These are phyloP conservation scores for Yamadazyma blattariae DNA, from an alignment of 1,139 yeast species.

Conservation along the genomic window DNA sequence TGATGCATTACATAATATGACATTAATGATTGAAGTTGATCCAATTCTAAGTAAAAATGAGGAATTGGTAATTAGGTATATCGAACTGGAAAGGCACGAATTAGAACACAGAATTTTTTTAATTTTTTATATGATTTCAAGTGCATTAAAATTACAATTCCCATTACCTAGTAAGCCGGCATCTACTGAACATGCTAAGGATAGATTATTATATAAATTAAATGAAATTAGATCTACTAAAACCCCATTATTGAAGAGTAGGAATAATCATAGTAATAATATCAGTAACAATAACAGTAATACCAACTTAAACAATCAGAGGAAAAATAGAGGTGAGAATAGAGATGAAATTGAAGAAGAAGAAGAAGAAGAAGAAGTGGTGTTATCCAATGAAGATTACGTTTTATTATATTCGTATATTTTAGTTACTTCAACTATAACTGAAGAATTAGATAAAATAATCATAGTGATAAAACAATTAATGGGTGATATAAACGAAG, in stretches of 20 bases:
- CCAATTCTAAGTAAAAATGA: slow-evolving; percentile 54
- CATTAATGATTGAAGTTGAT: slow-evolving; percentile 63
- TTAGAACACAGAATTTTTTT: slow-evolving; percentile 69
- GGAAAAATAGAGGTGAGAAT: too few species aligned
- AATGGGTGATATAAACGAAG: slow-evolving; percentile 63
- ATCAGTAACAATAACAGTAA: neutral
- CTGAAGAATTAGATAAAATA: slow-evolving; percentile 61
- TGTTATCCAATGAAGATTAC: slow-evolving; percentile 59
- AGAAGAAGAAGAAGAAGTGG: slow-evolving; percentile 3
- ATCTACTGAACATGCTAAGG: slow-evolving; percentile 73
- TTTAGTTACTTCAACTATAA: slow-evolving; percentile 65
- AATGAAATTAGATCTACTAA: slow-evolving; percentile 42
- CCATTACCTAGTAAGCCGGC: slow-evolving; percentile 80
- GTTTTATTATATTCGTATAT: slow-evolving; percentile 73
- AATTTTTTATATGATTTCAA: slow-evolving; percentile 74
- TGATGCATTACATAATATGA: slow-evolving; percentile 73
- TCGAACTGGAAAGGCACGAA: slow-evolving; percentile 61
- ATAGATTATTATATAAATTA: slow-evolving; percentile 62
- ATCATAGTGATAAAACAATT: slow-evolving; percentile 52
- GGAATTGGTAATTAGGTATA: slow-evolving; percentile 51
- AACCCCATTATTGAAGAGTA: too few species aligned
- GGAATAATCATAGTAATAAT: too few species aligned
- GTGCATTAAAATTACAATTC: slow-evolving; percentile 71
- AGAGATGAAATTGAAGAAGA: neutral
- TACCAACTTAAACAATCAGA: neutral